Evolutionary conservation across 2,329 filamentous ascomycete species (phyloP), one percentile per base, ranked within the genome.

Genomic region (Curvularia spicifera): DNA sequence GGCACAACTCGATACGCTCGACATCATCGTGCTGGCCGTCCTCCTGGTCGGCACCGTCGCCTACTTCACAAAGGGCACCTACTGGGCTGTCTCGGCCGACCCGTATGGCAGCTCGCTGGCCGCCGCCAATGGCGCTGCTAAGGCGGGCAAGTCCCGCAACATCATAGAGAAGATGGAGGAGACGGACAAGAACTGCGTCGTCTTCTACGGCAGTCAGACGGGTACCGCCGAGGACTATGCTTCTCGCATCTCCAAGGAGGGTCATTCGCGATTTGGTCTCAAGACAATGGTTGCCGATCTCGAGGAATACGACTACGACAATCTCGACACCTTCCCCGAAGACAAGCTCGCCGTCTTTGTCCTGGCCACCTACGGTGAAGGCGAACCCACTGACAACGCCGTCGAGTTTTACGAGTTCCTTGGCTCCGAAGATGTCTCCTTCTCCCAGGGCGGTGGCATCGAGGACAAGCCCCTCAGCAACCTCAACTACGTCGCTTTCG

Each of bases 321-420:
- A 93, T 72, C 84, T 99, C 63, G 94, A 99, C 78, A 83, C 87
- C 55, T 87, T 98, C 70, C 91, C 94, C 44, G 87, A 88, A 65
- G 93, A 98, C 79, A 97, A 97, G 80, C 80, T 99, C 51, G 91
- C 89, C 70, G 90, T 99, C 82, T 99, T 99, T 76, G 90, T 99
- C 59, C 85, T 99, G 63, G 95, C 95, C 51, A 99, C 96, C 35
- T 99, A 99, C 72, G 95, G 95, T 66, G 95, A 99, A 83, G 95
- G 95, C 63, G 96, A 99, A 80, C 95, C 95, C 44, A 99, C 96
- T 31, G 95, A 99, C 74, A 99, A 99, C 75, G 95, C 96, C 6
- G 95, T 98, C 63, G 95, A 99, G 70, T 99, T 99, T 82, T 97
- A 96, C 82, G 95, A 99, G 77, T 98, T 97, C 80, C 85, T 98